phyloP scores from a whole-genome alignment of 805 yeast genomes.

The Starmerella sirachaensis region DNA sequence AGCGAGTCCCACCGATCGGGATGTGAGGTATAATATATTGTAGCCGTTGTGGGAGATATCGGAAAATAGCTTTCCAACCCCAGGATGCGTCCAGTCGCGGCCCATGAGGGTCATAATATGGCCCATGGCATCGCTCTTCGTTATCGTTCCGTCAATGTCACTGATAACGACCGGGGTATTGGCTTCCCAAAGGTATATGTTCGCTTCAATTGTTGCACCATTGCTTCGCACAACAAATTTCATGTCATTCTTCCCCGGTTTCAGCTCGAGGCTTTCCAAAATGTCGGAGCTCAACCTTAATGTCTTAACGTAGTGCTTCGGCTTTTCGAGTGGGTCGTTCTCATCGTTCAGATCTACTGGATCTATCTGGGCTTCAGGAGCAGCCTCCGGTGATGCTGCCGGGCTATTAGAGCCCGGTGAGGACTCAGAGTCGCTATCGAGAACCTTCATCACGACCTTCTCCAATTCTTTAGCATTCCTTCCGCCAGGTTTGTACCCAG shows the following conservation, averaged over 20 bases:
- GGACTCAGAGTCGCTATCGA: slow-evolving; percentile 12
- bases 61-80: slow-evolving; percentile 83
- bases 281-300: slow-evolving; percentile 86
- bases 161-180: slow-evolving; percentile 85
- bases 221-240: slow-evolving; percentile 74
- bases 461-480: slow-evolving; percentile 55
- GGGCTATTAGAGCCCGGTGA: slow-evolving; percentile 15
- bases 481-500: slow-evolving; percentile 78
- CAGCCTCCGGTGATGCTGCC: slow-evolving; percentile 6
- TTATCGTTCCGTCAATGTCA: slow-evolving; percentile 95
- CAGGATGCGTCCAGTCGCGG: slow-evolving; percentile 95
- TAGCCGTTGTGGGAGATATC: slow-evolving; percentile 83
- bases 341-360: not conserved
- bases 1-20: slow-evolving; percentile 91
- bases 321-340: not conserved
- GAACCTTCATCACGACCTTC: slow-evolving; percentile 37
- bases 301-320: slow-evolving; percentile 57
- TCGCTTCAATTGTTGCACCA: slow-evolving; percentile 59
- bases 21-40: slow-evolving; percentile 84
- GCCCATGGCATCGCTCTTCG: slow-evolving; percentile 94
- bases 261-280: slow-evolving; percentile 56
- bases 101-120: slow-evolving; percentile 90
- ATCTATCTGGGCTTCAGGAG: not conserved
- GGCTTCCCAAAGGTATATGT: slow-evolving; percentile 72
- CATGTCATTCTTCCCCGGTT: slow-evolving; percentile 67